Conservation (phyloP, 202 grass and related monocot genomes). For the Schoenoplectus tabernaemontani region DNA sequence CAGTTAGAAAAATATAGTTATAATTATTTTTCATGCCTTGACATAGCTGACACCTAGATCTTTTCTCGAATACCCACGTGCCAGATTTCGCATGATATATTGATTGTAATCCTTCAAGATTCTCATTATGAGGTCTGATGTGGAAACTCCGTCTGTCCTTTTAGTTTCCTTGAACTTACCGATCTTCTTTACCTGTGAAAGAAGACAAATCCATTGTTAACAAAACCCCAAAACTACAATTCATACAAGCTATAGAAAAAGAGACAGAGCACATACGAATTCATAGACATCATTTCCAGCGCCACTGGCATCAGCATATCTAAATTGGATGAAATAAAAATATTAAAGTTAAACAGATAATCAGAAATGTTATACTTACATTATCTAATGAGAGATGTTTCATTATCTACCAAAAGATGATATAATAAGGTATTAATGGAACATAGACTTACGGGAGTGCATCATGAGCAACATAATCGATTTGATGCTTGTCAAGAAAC, state of each 20-base stretch:
- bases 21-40: constrained; percentile 42
- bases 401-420: not conserved
- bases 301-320: constrained; percentile 88
- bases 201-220: constrained; percentile 18
- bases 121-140: constrained; percentile 98
- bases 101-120: constrained; percentile 97
- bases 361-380: not conserved
- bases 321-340: constrained; percentile 14
- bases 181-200: constrained; percentile 64
- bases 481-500: constrained; percentile 81
- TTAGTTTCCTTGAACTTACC: constrained; percentile 97
- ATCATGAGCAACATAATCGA: constrained; percentile 90
- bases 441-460: constrained; percentile 64
- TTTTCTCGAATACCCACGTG: constrained; percentile 86
- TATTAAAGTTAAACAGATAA: not conserved
- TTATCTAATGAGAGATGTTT: constrained; percentile 4
- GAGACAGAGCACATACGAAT: constrained; percentile 44
- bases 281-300: constrained; percentile 88
- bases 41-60: constrained; percentile 97
- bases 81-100: constrained; percentile 96
- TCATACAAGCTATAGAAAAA: not conserved
- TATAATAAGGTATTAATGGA: not conserved
- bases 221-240: not conserved
- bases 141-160: constrained; percentile 80
- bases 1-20: not conserved